A percentile compares a stretch with the other conserved stretches of the same genome.
These are phyloP conservation scores for Gossypium armourianum DNA, from an alignment of 441 rosid species.

Conservation along the genomic window DNA sequence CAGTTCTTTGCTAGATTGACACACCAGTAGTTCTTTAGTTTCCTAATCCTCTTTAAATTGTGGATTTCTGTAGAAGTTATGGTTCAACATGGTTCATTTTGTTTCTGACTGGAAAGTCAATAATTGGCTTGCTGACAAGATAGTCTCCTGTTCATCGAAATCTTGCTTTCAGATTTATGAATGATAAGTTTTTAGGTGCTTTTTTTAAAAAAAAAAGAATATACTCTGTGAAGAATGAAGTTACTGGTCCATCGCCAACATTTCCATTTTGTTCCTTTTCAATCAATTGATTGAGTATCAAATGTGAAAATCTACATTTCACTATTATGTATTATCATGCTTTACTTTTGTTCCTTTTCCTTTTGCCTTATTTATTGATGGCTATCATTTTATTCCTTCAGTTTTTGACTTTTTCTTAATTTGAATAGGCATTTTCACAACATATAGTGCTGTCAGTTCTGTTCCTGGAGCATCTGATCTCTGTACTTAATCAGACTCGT, in stretches of 20 bases:
- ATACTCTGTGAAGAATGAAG: neutral
- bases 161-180: neutral
- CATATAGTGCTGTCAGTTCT: constrained; percentile 60
- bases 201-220: neutral
- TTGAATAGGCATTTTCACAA: constrained; percentile 71
- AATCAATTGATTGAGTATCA: neutral
- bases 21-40: neutral
- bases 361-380: neutral
- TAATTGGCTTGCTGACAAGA: constrained; percentile 2
- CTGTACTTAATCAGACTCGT: constrained; percentile 51
- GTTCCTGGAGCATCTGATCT: constrained; percentile 79
- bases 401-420: constrained; percentile 9
- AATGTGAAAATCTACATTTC: neutral
- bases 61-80: constrained; percentile 3
- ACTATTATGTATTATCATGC: neutral
- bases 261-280: neutral
- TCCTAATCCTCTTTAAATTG: neutral
- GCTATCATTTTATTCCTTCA: constrained; percentile 3
- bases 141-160: neutral
- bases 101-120: neutral
- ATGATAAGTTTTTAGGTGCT: neutral
- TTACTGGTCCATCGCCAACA: constrained; percentile 9
- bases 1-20: neutral
- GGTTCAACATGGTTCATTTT: neutral
- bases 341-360: neutral